A percentile compares a stretch with the other conserved stretches of the same genome.
Evolutionary conservation across 495 filamentous ascomycete species (phyloP).

Genomic region (Aspergillus carlsbadensis): DNA sequence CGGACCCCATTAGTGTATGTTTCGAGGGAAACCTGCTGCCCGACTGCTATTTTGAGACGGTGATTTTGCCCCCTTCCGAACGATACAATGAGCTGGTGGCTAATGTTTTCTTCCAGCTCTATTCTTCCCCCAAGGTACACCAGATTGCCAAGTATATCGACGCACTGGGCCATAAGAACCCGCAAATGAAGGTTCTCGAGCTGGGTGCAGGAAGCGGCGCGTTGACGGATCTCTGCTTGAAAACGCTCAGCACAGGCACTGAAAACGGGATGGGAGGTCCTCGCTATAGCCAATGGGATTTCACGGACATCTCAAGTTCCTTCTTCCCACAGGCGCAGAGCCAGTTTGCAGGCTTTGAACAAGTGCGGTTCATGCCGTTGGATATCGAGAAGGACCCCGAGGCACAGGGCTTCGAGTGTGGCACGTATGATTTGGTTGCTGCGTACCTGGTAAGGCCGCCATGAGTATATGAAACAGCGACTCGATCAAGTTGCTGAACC

Average conservation of each 20-base stretch:
- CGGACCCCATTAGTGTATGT: background rate
- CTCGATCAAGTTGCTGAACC: background rate
- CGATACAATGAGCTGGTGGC: background rate
- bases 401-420: slow-evolving; percentile 4
- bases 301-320: slow-evolving; percentile 1
- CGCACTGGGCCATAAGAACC: background rate
- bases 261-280: background rate
- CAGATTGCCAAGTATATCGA: background rate
- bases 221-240: background rate
- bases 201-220: slow-evolving; percentile 4
- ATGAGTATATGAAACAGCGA: background rate
- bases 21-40: background rate
- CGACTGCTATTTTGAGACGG: background rate
- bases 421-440: slow-evolving; percentile 1
- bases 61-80: background rate
- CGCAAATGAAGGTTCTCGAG: slow-evolving; percentile 2
- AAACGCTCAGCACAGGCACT: background rate
- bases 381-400: slow-evolving; percentile 8
- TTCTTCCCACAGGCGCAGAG: background rate
- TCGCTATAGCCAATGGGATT: background rate
- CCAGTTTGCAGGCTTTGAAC: background rate
- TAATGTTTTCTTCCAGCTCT: background rate
- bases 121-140: background rate
- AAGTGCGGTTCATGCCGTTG: background rate
- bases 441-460: slow-evolving; percentile 2